phyloP scores from a whole-genome alignment of 306 rosid genomes.

The Trichosanthes cucumerina region DNA sequence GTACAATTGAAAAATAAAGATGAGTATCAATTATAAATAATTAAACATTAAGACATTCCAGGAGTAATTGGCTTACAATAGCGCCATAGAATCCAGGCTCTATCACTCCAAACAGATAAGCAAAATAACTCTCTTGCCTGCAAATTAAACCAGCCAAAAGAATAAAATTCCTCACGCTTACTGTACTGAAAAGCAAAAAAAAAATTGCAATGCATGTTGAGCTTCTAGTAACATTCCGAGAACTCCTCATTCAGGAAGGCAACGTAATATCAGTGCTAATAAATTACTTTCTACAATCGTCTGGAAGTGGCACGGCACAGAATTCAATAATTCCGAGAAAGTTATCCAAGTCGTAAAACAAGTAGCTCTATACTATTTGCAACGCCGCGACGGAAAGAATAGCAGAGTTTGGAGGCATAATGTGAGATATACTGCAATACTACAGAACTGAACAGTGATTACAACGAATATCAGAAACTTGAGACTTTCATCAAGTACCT shows the following conservation, averaged over 20 bases:
- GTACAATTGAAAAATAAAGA: not conserved
- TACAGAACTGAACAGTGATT: not conserved
- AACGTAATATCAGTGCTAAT: not conserved
- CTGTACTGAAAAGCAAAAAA: not conserved
- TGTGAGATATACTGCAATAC: not conserved
- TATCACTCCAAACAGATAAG: conserved; percentile 72
- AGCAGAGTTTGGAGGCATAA: not conserved
- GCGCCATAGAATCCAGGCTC: conserved; percentile 93
- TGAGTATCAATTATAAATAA: not conserved
- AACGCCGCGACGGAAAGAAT: not conserved
- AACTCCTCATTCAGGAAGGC: not conserved
- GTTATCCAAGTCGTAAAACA: not conserved
- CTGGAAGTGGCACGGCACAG: not conserved
- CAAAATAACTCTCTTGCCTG: conserved; percentile 92
- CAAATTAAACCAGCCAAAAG: not conserved
- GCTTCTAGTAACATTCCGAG: not conserved
- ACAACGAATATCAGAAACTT: not conserved
- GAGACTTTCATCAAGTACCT: conserved; percentile 27
- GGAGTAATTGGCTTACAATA: conserved; percentile 37
- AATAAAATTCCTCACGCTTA: not conserved
- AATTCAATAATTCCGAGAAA: not conserved
- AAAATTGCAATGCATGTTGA: not conserved
- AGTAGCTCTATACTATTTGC: not conserved
- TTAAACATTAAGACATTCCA: not conserved
- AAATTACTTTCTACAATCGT: not conserved